A percentile compares a stretch with the other conserved stretches of the same genome.
Conservation (phyloP, 2,329 filamentous ascomycete genomes). For the Apiospora pterosperma region DNA sequence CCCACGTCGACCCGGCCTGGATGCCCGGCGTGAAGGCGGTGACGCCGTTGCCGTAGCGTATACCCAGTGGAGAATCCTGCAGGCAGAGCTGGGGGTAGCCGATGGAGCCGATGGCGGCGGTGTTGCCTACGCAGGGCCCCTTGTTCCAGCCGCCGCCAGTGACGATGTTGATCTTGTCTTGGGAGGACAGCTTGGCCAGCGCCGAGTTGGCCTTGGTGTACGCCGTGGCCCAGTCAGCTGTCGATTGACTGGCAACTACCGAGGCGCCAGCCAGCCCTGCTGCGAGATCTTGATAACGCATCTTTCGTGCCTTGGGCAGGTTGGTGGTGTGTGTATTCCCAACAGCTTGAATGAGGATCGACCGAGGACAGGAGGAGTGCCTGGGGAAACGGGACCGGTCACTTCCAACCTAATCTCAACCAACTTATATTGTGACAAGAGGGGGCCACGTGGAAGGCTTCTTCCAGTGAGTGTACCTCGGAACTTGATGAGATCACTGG, state of each 20-base stretch:
- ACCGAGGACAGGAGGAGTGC: not conserved
- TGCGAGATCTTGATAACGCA: slow-evolving; percentile 12
- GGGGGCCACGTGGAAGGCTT: not conserved
- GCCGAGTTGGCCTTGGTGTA: slow-evolving; percentile 67
- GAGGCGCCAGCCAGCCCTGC: slow-evolving; percentile 14
- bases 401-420: not conserved
- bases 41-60: slow-evolving; percentile 67
- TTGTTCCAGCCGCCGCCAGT: slow-evolving; percentile 75
- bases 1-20: slow-evolving; percentile 77
- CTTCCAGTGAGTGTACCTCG: not conserved
- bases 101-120: slow-evolving; percentile 49
- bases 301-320: not conserved
- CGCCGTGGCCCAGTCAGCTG: slow-evolving; percentile 57
- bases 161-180: slow-evolving; percentile 77
- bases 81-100: slow-evolving; percentile 72
- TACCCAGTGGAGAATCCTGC: slow-evolving; percentile 76
- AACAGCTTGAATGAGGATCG: too few species aligned
- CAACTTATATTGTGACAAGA: not conserved
- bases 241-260: slow-evolving; percentile 31
- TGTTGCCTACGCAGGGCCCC: slow-evolving; percentile 65
- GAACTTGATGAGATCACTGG: not conserved
- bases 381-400: not conserved
- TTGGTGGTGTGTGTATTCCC: not conserved
- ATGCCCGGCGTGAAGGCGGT: slow-evolving; percentile 80
- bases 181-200: slow-evolving; percentile 65